These are phyloP conservation scores for Phytophthora cryptogea DNA, from an alignment of 352 stramenopile genomes.

Conservation along the genomic window DNA sequence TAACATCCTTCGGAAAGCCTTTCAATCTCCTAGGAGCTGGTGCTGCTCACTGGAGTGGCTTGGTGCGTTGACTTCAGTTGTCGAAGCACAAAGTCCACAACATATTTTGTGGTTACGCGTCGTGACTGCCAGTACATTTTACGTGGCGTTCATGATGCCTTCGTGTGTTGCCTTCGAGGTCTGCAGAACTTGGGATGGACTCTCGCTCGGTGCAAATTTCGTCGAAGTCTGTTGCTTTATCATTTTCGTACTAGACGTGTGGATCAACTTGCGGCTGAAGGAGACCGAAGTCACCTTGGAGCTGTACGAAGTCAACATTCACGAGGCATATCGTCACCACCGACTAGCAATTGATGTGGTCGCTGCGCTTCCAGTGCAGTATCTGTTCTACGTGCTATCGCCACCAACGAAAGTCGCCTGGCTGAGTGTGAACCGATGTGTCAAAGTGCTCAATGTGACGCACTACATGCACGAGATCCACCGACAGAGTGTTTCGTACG, in stretches of 20 bases:
- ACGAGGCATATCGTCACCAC: constrained; percentile 44
- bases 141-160: constrained; percentile 48
- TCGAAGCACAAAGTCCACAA: constrained; percentile 42
- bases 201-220: constrained; percentile 31
- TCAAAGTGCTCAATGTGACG: constrained; percentile 59
- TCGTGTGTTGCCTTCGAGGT: constrained; percentile 58
- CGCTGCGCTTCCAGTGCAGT: constrained; percentile 50
- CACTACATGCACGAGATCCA: constrained; percentile 61
- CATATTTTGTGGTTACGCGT: constrained; percentile 54
- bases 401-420: constrained; percentile 27
- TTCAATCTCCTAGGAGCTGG: neutral
- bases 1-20: neutral
- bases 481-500: constrained; percentile 45
- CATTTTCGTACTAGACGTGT: constrained; percentile 53
- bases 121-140: constrained; percentile 41
- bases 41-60: constrained; percentile 2
- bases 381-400: constrained; percentile 24
- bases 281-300: constrained; percentile 51
- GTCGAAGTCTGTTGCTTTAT: constrained; percentile 44
- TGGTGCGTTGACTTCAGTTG: constrained; percentile 10
- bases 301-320: constrained; percentile 55
- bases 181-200: constrained; percentile 38
- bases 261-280: constrained; percentile 57
- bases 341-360: constrained; percentile 51
- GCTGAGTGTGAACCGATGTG: constrained; percentile 49